phyloP scores from a whole-genome alignment of 495 filamentous ascomycete genomes.

The Podospora pseudopauciseta region DNA sequence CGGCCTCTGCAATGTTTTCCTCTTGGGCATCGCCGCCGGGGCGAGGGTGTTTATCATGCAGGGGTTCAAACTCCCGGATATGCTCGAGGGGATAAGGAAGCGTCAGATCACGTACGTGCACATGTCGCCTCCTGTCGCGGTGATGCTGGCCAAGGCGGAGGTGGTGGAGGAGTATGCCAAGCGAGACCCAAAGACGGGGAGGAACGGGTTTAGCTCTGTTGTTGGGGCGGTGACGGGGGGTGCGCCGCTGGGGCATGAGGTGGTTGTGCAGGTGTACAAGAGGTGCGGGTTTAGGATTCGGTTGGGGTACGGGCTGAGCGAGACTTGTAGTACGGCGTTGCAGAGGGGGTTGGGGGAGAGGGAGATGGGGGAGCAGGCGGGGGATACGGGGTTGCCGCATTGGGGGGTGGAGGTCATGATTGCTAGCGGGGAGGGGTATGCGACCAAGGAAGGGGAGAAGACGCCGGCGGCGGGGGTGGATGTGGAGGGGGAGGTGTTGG shows the following conservation, averaged over 20 bases:
- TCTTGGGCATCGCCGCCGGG: constrained; percentile 57
- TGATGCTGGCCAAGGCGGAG: constrained; percentile 62
- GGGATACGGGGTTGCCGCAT: constrained; percentile 58
- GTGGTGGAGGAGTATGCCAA: constrained; percentile 57
- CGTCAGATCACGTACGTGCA: constrained; percentile 58
- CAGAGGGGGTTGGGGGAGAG: constrained; percentile 51
- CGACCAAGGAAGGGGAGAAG: constrained; percentile 17
- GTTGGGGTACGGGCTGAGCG: constrained; percentile 69
- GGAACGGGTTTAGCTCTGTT: constrained; percentile 23
- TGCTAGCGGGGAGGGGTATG: constrained; percentile 36
- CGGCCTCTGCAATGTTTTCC: constrained; percentile 42
- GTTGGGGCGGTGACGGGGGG: constrained; percentile 46
- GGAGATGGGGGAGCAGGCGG: constrained; percentile 56
- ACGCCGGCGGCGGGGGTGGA: constrained; percentile 46
- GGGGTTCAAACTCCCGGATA: constrained; percentile 52
- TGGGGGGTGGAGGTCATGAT: constrained; percentile 55
- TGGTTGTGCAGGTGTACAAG: constrained; percentile 59
- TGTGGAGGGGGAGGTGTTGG: constrained; percentile 59
- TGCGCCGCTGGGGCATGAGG: constrained; percentile 62
- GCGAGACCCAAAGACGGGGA: constrained; percentile 40
- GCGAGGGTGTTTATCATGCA: constrained; percentile 58
- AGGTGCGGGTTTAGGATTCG: constrained; percentile 64
- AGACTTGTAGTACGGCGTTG: constrained; percentile 60
- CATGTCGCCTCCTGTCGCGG: constrained; percentile 66
- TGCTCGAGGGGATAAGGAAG: constrained; percentile 52